These are phyloP conservation scores for Pseudovirgaria hyperparasitica DNA, from an alignment of 2,329 filamentous ascomycete species.

Conservation along the genomic window DNA sequence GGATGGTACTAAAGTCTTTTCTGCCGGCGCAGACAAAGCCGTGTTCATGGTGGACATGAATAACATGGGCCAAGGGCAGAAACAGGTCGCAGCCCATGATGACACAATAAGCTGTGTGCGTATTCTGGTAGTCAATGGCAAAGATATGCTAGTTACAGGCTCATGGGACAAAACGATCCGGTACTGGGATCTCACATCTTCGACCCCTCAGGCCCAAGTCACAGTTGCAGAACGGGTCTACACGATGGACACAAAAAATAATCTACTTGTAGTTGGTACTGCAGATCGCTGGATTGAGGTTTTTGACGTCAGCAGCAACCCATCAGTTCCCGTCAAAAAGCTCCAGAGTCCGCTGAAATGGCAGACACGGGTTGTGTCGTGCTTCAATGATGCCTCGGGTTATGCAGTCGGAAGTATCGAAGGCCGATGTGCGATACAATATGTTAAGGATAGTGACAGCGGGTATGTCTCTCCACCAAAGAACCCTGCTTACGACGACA, in stretches of 20 bases:
- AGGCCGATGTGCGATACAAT: constrained; percentile 93
- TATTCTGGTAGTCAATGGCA: constrained; percentile 45
- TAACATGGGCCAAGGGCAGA: constrained; percentile 36
- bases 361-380: constrained; percentile 92
- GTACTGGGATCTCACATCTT: constrained; percentile 67
- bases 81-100: constrained; percentile 74
- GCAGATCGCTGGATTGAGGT: constrained; percentile 96
- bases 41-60: constrained; percentile 74
- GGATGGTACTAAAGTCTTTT: constrained; percentile 84
- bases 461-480: constrained; percentile 26
- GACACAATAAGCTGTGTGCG: constrained; percentile 68
- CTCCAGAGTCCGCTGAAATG: constrained; percentile 93
- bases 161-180: constrained; percentile 86
- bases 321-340: constrained; percentile 88
- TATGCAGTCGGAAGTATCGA: constrained; percentile 96
- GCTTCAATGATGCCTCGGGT: constrained; percentile 81
- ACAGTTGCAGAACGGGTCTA: constrained; percentile 70
- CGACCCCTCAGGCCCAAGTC: constrained; percentile 52
- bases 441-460: constrained; percentile 90
- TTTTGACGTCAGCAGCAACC: constrained; percentile 78
- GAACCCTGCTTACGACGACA: neutral
- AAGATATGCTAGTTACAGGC: constrained; percentile 79
- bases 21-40: constrained; percentile 81
- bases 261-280: constrained; percentile 81
- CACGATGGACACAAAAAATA: constrained; percentile 79